phyloP scores from a whole-genome alignment of 1,139 yeast species.

The Pichia sp. region DNA sequence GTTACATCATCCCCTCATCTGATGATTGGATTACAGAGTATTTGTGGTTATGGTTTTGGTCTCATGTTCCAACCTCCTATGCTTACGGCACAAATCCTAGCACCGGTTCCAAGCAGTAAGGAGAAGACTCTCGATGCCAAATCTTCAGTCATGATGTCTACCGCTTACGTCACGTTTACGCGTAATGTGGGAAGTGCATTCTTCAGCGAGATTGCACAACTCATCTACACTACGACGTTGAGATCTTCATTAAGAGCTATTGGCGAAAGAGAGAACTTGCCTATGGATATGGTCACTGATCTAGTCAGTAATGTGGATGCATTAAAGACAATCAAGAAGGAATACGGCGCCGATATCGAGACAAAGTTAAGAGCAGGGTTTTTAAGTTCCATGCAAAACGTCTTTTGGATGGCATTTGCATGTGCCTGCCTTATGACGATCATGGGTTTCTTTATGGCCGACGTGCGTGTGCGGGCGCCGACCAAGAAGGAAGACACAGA shows the following conservation, averaged over 20 bases:
- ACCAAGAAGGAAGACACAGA: not conserved
- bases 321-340: not conserved
- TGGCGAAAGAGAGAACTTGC: not conserved
- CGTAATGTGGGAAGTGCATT: slow-evolving; percentile 43
- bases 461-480: not conserved
- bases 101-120: slow-evolving; percentile 36
- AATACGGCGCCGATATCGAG: not conserved
- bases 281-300: not conserved
- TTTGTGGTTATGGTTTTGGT: slow-evolving; percentile 50
- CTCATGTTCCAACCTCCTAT: slow-evolving; percentile 43
- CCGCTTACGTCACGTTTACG: slow-evolving; percentile 39
- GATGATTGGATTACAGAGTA: slow-evolving; percentile 43
- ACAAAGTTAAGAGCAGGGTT: not conserved
- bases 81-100: slow-evolving; percentile 45
- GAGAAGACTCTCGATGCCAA: not conserved
- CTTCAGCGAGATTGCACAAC: slow-evolving; percentile 39
- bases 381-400: not conserved
- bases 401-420: slow-evolving; percentile 1
- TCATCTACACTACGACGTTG: slow-evolving; percentile 32
- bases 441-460: not conserved
- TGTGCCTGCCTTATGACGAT: not conserved
- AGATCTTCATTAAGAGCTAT: slow-evolving; percentile 16
- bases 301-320: not conserved
- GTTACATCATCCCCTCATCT: not conserved
- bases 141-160: slow-evolving; percentile 36